Base-by-base conservation (phyloP, 2,329 filamentous ascomycete genomes). In the Balansia obtecta region DNA sequence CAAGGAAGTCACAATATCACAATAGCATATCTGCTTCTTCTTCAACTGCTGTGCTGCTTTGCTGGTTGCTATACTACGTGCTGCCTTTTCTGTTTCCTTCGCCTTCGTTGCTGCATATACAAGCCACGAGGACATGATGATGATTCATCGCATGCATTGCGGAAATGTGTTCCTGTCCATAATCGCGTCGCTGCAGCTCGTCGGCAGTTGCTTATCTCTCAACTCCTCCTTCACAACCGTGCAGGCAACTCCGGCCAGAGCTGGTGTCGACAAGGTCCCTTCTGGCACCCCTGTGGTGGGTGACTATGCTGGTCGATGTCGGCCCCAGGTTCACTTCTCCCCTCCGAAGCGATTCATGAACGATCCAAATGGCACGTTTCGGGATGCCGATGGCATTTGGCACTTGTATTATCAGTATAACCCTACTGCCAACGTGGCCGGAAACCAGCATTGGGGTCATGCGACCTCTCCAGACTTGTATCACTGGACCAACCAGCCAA, bases 401-500 rank as follows among this genome's bases (percentile, higher is more conserved):
- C 82, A 85, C 59, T 56, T 83, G 1, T 85, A 85, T 63, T 85
- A 85, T 57, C 81, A 85, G 59, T 80, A 72, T 68, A 64, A 65
- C 30, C 63, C 63, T 2, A 60, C 55, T 0, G 71, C 59, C 2
- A 63, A 65, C 8, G 69, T 75, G 1, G 74, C 62, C 67, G 79
- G 78, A 1, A 79, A 81, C 53, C 75, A 83, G 57, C 79, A 83
- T 56, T 85, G 81, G 82, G 81, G 82, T 10, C 81, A 85, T 57
- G 80, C 80, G 2, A 83, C 80, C 1, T 79, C 74, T 33, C 58
- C 64, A 13, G 80, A 85, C 56, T 65, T 85, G 1, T 83, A 80
- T 57, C 74, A 76, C 52, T 86, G 81, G 82, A 68, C 67, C 1
- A 83, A 84, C 54, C 80, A 84, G 57, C 74, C 76, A 5, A 78